Base-by-base conservation (phyloP, 2,329 filamentous ascomycete genomes). In the Knufia fluminis region DNA sequence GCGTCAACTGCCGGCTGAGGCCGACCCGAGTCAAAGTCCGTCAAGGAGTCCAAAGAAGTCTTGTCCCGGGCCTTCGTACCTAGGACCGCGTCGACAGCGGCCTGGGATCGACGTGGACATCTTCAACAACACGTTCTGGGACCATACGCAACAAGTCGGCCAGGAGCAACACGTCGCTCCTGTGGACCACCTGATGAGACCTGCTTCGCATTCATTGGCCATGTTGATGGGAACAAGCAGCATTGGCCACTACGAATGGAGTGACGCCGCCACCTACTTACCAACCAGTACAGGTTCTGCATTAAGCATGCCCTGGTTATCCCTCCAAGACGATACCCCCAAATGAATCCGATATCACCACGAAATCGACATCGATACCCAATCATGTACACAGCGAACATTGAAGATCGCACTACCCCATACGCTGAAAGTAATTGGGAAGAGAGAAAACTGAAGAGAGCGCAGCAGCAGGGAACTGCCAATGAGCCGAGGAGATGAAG, bases 271-370 rank as follows among this genome's bases (percentile, higher is more conserved):
- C n/a, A 24, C 31, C 16, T 19, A n/a, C 28, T 22, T n/a, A 24
- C 9, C 14, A 23, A 33, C 45, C 45, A 48, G 45, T 22, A 31
- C n/a, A 48, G 45, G 45, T 49, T 49, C 43, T 49, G 46, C 46
- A 49, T 49, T 36, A 49, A 49, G 46, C 46, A 49, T 49, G 46
- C 39, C 45, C 45, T 48, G 45, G 45, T 40, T 23, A 19, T 4
- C 22, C 32, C 42, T 7, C 16, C 8, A 14, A 33, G 22, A 46
- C 28, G 10, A 39, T 9, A 3, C 26, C 20, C 33, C 45, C 14
- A 4, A 48, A 12, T 17, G 28, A 26, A 23, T n/a, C n/a, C 33
- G 33, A 36, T 14, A 41, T 16, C 40, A 24, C 3, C 22, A 16
- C 22, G 20, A 26, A 28, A 16, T 28, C n/a, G 12, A 28, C 40